Evolutionary conservation across 768 basidiomycete species (phyloP).

Genomic region (Epithele typhae): DNA sequence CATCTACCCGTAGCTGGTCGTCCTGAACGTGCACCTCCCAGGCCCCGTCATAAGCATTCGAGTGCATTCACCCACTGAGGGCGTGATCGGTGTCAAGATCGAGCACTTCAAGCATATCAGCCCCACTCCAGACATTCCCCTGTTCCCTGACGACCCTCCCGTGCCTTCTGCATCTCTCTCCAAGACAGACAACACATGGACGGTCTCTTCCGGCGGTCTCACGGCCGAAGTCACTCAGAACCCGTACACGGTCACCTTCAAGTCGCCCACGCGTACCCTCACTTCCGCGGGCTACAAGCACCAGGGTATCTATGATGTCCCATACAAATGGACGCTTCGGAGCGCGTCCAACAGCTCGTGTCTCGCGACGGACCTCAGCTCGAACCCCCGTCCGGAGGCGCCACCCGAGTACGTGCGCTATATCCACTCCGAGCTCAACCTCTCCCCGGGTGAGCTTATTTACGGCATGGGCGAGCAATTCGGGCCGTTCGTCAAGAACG

Average conservation of each 20-base stretch:
- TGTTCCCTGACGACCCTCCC: conserved; percentile 59
- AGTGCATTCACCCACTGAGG: conserved; percentile 51
- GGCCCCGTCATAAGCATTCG: conserved; percentile 49
- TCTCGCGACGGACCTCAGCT: conserved; percentile 50
- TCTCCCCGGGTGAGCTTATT: conserved; percentile 66
- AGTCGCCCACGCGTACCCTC: conserved; percentile 40
- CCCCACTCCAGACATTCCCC: conserved; percentile 44
- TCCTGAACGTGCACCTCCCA: conserved; percentile 12
- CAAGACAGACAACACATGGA: conserved; percentile 21
- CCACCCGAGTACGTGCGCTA: conserved; percentile 43
- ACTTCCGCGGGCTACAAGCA: conserved; percentile 52
- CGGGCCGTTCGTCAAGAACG: conserved; percentile 72
- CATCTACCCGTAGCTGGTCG: neutral
- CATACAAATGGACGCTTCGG: conserved; percentile 45
- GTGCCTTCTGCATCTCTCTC: conserved; percentile 38
- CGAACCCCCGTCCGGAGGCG: conserved; percentile 47
- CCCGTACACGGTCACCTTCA: conserved; percentile 61
- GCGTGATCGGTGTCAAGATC: conserved; percentile 53
- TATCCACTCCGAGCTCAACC: conserved; percentile 54
- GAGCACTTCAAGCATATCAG: conserved; percentile 45
- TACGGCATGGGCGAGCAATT: conserved; percentile 78
- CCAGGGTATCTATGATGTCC: conserved; percentile 53
- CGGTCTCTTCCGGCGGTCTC: conserved; percentile 45
- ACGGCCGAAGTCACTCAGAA: conserved; percentile 53
- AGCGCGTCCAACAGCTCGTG: conserved; percentile 54